Evolutionary conservation across 2,329 filamentous ascomycete genomes (phyloP).

Genomic region (Trichoderma endophyticum): DNA sequence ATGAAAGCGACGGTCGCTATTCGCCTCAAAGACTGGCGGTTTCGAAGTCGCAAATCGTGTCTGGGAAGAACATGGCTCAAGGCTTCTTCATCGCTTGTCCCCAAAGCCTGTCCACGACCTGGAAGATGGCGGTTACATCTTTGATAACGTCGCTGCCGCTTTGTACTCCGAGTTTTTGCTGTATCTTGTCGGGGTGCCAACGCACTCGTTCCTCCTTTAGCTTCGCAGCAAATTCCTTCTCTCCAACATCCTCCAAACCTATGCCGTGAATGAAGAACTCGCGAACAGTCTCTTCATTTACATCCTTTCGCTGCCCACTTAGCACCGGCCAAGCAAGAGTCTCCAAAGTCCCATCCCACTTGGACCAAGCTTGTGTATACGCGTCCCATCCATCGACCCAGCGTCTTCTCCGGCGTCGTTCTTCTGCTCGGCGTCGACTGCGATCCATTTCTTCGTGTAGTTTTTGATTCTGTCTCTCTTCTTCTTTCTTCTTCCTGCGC

Average conservation of each 20-base stretch:
- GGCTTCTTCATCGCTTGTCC: conserved; percentile 5
- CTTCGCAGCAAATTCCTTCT: conserved; percentile 44
- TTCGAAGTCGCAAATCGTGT: not conserved
- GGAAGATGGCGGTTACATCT: conserved; percentile 85
- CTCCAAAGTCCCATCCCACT: conserved; percentile 45
- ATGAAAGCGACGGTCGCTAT: not conserved
- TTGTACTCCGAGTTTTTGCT: conserved; percentile 75
- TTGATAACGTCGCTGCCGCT: conserved; percentile 71
- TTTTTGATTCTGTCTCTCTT: conserved; percentile 45
- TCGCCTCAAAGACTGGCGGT: not conserved
- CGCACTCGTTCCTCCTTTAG: conserved; percentile 83
- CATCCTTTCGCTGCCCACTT: conserved; percentile 52
- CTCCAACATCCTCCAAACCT: conserved; percentile 41
- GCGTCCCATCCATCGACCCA: conserved; percentile 61
- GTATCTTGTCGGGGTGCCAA: conserved; percentile 98
- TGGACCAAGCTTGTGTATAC: conserved; percentile 63
- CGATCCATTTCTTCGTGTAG: conserved; percentile 66
- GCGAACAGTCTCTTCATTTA: conserved; percentile 60
- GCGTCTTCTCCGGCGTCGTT: conserved; percentile 52
- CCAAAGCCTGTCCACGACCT: conserved; percentile 83
- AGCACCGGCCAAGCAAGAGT: conserved; percentile 69
- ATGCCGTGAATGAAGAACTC: conserved; percentile 62
- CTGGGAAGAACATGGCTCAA: not conserved
- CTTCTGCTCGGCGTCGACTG: conserved; percentile 64
- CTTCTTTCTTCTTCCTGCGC: conserved; percentile 48